Base-by-base conservation (phyloP, 306 rosid genomes). In the Cucurbita ficifolia region DNA sequence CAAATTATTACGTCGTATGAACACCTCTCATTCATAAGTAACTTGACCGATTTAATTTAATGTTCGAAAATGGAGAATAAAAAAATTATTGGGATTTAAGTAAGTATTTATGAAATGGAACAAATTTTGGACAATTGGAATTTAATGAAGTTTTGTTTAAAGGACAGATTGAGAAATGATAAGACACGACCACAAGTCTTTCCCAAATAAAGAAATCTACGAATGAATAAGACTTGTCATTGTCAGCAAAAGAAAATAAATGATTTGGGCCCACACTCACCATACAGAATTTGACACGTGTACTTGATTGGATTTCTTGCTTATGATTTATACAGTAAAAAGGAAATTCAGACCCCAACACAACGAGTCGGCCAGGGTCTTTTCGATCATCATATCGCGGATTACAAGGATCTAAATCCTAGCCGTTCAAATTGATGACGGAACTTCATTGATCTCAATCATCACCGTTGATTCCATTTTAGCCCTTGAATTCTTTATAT, bases 321-420 rank as follows among this genome's bases (percentile, higher is more conserved):
- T 48, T 48, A 24, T 48, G 56, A 68, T 68, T 68, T 33, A 5
- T 40, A 64, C 71, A 68, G 55, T 45, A 22, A 10, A 36, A 62
- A 33, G n/a, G 9, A 35, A 8, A 8, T 40, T 9, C 46, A 11
- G 16, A 42, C 50, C n/a, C 51, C 71, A 64, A 18, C 71, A 17
- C 17, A 61, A 61, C 69, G 69, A 3, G 69, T 36, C 71, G 21
- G 18, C 71, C 72, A 67, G 10, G 12, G 72, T 67, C 54, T 21
- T 42, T 67, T 67, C 72, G 22, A 45, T 67, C 51, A 42, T 65
- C 72, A 42, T 65, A 42, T 43, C 72, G 45, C 54, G 55, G 72
- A 45, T 12, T 67, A 45, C 39, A 21, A 67, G 9, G 53, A 67
- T 67, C 54, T 0, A 5, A 67, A 67, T 67, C 72, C 0, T 6